Evolutionary conservation across 2,329 filamentous ascomycete genomes (phyloP).

Genomic region (Aspergillus floridensis): DNA sequence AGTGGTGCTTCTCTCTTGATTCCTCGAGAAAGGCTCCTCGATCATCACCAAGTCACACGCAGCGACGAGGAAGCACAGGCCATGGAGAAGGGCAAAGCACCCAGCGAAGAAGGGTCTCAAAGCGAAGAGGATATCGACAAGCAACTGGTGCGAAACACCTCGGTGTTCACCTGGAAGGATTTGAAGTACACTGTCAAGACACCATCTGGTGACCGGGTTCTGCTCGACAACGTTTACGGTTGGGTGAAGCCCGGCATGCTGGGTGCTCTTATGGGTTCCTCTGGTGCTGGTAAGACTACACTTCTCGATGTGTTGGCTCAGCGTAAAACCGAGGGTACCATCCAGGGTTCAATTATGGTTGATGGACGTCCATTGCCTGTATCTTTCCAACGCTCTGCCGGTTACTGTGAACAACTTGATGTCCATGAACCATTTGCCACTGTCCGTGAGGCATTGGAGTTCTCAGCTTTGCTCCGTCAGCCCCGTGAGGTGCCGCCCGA

Average conservation of each 20-base stretch:
- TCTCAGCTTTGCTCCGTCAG: conserved; percentile 63
- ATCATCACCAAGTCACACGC: conserved; percentile 29
- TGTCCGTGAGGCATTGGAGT: conserved; percentile 64
- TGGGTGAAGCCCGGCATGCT: conserved; percentile 76
- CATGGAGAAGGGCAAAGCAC: conserved; percentile 24
- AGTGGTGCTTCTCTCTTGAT: conserved; percentile 58
- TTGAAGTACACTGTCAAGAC: conserved; percentile 68
- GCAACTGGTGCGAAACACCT: conserved; percentile 60
- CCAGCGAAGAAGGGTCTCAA: conserved; percentile 17
- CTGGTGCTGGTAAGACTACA: conserved; percentile 72
- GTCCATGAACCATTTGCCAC: conserved; percentile 66
- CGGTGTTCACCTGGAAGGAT: conserved; percentile 72
- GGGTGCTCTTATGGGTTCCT: conserved; percentile 75
- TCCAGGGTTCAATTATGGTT: conserved; percentile 63
- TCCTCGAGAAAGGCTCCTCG: conserved; percentile 57
- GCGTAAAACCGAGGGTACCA: conserved; percentile 62
- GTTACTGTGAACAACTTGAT: conserved; percentile 68
- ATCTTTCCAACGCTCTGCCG: conserved; percentile 65
- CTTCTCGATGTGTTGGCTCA: conserved; percentile 73
- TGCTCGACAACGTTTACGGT: conserved; percentile 67
- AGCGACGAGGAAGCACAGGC: conserved; percentile 52
- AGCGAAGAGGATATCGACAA: conserved; percentile 31
- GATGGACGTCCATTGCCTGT: conserved; percentile 60
- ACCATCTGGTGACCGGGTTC: conserved; percentile 51
- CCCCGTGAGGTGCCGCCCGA: conserved; percentile 49